These are phyloP conservation scores for Aegilops bicornis DNA, from an alignment of 176 grass and related monocot genomes.

Conservation along the genomic window DNA sequence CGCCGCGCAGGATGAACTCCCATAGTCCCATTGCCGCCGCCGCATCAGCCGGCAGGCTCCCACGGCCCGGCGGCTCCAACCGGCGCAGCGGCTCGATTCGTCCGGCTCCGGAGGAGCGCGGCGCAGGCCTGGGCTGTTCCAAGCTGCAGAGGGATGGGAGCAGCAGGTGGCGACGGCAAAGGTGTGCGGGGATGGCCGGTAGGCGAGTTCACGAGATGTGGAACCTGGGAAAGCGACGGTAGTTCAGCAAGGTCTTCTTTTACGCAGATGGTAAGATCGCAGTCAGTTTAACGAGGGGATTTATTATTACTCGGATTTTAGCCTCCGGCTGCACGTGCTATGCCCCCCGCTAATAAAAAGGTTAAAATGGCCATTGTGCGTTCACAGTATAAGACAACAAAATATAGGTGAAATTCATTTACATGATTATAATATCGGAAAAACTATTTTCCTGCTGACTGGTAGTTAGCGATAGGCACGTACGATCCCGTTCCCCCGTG, in stretches of 20 bases:
- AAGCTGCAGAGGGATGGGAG: not conserved
- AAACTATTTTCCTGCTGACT: no score
- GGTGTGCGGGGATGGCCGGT: not conserved
- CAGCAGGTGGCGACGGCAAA: not conserved
- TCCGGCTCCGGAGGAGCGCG: conserved; percentile 14
- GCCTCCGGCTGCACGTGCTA: no score
- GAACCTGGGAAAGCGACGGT: not conserved
- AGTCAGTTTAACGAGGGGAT: not conserved
- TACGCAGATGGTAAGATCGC: not conserved
- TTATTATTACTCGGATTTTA: not conserved
- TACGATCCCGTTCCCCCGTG: no score
- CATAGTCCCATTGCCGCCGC: conserved; percentile 66
- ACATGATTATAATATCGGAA: no score
- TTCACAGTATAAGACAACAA: no score
- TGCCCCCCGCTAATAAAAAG: no score
- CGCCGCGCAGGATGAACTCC: conserved; percentile 64
- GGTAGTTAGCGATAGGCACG: no score
- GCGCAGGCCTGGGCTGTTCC: not conserved
- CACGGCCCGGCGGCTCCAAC: conserved; percentile 9
- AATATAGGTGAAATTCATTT: no score
- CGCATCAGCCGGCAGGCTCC: conserved; percentile 45
- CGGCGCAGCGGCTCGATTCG: not conserved
- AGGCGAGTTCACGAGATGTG: not conserved
- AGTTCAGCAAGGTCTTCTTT: no score
- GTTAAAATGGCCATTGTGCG: no score